Evolutionary conservation across 306 rosid species (phyloP).

Genomic region (Amphicarpaea edgeworthii): DNA sequence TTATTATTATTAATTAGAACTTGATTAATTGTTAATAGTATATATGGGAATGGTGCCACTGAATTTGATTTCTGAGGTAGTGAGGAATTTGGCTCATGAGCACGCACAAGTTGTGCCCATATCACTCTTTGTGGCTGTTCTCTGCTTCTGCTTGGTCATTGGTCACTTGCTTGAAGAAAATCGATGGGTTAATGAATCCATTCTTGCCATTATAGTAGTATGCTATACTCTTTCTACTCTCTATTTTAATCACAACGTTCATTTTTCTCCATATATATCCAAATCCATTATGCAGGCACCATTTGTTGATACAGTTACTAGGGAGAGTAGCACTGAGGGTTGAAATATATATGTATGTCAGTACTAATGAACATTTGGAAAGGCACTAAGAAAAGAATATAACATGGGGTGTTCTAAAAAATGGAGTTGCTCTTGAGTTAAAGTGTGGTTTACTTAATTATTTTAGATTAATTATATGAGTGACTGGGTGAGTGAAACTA

Average conservation of each 20-base stretch:
- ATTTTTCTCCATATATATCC: background rate
- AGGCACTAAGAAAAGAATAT: background rate
- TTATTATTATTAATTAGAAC: background rate
- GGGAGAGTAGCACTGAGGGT: background rate
- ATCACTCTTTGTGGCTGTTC: constrained; percentile 76
- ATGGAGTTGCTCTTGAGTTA: background rate
- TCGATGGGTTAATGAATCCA: constrained; percentile 91
- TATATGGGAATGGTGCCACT: constrained; percentile 14
- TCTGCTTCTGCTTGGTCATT: constrained; percentile 72
- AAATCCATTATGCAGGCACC: constrained; percentile 1
- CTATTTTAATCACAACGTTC: background rate
- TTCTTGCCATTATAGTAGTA: constrained; percentile 83
- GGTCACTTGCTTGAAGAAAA: constrained; percentile 82
- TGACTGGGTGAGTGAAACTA: constrained; percentile 19
- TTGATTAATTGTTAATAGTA: too few relatives aligned
- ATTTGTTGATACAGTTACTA: background rate
- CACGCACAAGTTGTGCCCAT: constrained; percentile 74
- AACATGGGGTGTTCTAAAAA: background rate
- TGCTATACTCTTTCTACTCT: background rate
- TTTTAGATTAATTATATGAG: background rate
- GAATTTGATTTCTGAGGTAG: constrained; percentile 21
- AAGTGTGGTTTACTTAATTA: background rate
- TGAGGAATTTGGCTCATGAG: constrained; percentile 55
- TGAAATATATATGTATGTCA: background rate
- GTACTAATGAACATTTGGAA: background rate